Conservation (phyloP, 2,329 filamentous ascomycete genomes). For the Periglandula ipomoeae region DNA sequence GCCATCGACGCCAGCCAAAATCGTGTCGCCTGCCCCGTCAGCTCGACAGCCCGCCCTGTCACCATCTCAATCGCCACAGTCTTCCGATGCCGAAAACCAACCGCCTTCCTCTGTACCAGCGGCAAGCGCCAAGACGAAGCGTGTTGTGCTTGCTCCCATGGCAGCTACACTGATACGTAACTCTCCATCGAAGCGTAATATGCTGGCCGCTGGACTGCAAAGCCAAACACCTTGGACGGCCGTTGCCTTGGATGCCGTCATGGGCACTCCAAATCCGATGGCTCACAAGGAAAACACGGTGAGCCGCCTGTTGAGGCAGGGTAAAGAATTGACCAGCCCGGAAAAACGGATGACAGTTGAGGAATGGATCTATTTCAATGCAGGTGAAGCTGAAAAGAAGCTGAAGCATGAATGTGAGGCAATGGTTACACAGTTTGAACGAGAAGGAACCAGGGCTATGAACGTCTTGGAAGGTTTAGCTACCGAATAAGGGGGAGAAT, state of each 20-base stretch:
- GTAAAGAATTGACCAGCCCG: slow-evolving; percentile 55
- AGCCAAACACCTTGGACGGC: slow-evolving; percentile 59
- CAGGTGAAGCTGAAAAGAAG: slow-evolving; percentile 68
- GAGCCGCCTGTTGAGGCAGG: slow-evolving; percentile 41
- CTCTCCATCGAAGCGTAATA: slow-evolving; percentile 55
- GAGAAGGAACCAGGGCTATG: slow-evolving; percentile 71
- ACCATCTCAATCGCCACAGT: slow-evolving; percentile 61
- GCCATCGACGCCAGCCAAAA: slow-evolving; percentile 34
- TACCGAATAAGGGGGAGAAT: slow-evolving; percentile 28
- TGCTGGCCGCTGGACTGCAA: slow-evolving; percentile 43
- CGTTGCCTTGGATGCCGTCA: slow-evolving; percentile 66
- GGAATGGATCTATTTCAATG: slow-evolving; percentile 82
- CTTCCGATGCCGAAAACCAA: slow-evolving; percentile 72
- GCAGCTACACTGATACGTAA: slow-evolving; percentile 38
- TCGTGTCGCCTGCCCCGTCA: slow-evolving; percentile 35
- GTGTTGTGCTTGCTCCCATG: slow-evolving; percentile 36
- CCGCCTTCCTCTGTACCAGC: slow-evolving; percentile 59
- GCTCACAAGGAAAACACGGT: slow-evolving; percentile 44
- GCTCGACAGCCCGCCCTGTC: slow-evolving; percentile 46
- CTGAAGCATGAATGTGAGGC: slow-evolving; percentile 74
- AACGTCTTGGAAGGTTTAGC: slow-evolving; percentile 65
- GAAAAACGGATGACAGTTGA: slow-evolving; percentile 91
- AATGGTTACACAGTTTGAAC: slow-evolving; percentile 75
- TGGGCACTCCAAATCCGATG: slow-evolving; percentile 36
- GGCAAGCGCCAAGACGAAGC: slow-evolving; percentile 34